Percentiles rank a stretch among this genome's conserved stretches.
phyloP scores from a whole-genome alignment of 192 early-diverging fungal genomes.

The Podila minutissima region DNA sequence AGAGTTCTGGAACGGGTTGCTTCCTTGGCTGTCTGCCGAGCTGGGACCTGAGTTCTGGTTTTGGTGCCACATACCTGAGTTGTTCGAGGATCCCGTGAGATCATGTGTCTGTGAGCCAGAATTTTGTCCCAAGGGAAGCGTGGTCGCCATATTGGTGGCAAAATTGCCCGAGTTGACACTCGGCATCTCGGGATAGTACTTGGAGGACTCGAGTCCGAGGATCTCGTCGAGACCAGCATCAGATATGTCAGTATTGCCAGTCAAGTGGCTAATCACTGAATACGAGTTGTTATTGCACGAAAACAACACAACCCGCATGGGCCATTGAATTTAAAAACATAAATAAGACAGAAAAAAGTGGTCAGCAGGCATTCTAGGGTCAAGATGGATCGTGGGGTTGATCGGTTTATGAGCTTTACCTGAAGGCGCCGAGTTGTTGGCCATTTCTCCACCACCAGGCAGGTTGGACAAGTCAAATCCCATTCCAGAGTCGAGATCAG shows the following conservation, averaged over 20 bases:
- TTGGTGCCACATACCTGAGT: not conserved
- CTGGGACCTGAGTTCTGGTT: constrained; percentile 8
- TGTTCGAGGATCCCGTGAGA: constrained; percentile 4
- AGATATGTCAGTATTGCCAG: not conserved
- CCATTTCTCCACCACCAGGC: constrained; percentile 8
- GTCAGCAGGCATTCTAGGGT: not conserved
- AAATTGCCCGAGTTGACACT: not conserved
- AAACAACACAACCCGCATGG: not conserved
- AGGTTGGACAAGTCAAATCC: constrained; percentile 5
- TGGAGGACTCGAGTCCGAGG: not conserved
- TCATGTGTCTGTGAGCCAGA: not conserved
- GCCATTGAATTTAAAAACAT: not conserved
- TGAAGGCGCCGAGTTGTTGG: constrained; percentile 26
- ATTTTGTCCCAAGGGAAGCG: constrained; percentile 7
- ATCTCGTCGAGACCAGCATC: not conserved
- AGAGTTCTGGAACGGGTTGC: not conserved
- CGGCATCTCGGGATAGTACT: not conserved
- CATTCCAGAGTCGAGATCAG: not conserved
- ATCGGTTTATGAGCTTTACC: constrained; percentile 12
- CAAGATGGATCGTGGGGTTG: not conserved
- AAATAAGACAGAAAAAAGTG: not conserved
- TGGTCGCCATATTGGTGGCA: not conserved
- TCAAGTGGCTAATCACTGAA: not conserved
- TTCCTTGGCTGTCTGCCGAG: constrained; percentile 1
- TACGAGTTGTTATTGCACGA: not conserved